Evolutionary conservation across 441 rosid genomes (phyloP).

Genomic region (Pelargonium australe): DNA sequence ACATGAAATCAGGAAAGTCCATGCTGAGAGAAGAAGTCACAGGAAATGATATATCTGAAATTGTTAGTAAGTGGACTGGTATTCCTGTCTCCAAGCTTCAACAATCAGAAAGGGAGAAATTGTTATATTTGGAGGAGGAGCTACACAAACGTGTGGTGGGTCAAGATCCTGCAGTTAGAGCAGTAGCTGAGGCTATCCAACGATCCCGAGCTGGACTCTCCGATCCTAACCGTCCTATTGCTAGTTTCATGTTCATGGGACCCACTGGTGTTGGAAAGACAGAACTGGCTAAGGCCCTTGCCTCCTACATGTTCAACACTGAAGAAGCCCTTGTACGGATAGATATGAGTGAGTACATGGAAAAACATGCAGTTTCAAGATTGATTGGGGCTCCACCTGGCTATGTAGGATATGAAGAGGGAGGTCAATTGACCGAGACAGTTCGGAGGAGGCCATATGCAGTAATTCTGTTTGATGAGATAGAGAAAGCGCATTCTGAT

Average conservation of each 20-base stretch:
- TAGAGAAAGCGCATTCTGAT: constrained; percentile 96
- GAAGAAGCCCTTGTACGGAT: constrained; percentile 96
- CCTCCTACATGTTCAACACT: constrained; percentile 91
- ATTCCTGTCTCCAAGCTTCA: constrained; percentile 97
- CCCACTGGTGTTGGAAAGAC: constrained; percentile 99
- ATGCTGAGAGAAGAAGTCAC: constrained; percentile 77
- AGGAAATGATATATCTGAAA: constrained; percentile 75
- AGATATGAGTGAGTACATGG: constrained; percentile 99
- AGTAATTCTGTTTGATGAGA: constrained; percentile 87
- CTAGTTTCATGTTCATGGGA: constrained; percentile 97
- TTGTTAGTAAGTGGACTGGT: constrained; percentile 96
- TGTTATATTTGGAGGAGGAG: constrained; percentile 87
- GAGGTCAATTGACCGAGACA: constrained; percentile 95
- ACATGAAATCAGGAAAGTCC: constrained; percentile 83
- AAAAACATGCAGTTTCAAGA: constrained; percentile 89
- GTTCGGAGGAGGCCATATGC: constrained; percentile 93
- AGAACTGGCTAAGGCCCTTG: constrained; percentile 89
- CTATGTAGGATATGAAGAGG: constrained; percentile 94
- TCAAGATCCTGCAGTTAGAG: constrained; percentile 95
- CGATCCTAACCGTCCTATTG: constrained; percentile 90
- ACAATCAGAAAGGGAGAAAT: constrained; percentile 83
- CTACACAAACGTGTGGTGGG: constrained; percentile 88
- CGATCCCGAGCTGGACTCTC: constrained; percentile 98
- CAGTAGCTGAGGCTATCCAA: constrained; percentile 88
- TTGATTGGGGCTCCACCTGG: constrained; percentile 98